Percentiles rank a stretch among this genome's conserved stretches.
Evolutionary conservation across 2,329 filamentous ascomycete species (phyloP).

Genomic region (Alternaria tenuissima): DNA sequence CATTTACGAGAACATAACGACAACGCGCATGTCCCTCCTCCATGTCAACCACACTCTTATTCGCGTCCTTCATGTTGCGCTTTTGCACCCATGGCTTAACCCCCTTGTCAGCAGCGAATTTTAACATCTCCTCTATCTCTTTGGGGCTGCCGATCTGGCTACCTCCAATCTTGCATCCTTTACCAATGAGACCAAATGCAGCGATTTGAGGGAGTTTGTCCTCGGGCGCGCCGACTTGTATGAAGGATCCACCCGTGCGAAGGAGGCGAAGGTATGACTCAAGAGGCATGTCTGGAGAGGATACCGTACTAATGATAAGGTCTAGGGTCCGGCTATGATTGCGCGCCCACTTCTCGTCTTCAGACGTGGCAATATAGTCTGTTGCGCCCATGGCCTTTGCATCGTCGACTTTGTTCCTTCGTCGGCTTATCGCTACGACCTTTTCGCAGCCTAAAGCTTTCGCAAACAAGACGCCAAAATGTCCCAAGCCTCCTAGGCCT

Average conservation of each 20-base stretch:
- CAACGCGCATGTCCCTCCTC: constrained; percentile 63
- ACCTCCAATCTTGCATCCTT: constrained; percentile 59
- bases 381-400: constrained; percentile 69
- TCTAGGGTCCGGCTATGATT: constrained; percentile 65
- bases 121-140: constrained; percentile 69
- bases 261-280: constrained; percentile 69
- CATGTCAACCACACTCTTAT: constrained; percentile 66
- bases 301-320: constrained; percentile 68
- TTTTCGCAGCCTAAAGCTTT: constrained; percentile 74
- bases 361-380: constrained; percentile 64
- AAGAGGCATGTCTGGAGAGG: constrained; percentile 68
- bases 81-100: constrained; percentile 70
- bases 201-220: constrained; percentile 61
- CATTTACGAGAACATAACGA: constrained; percentile 48
- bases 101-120: constrained; percentile 66
- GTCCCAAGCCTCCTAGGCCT: constrained; percentile 76
- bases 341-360: constrained; percentile 64
- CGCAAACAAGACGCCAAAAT: constrained; percentile 76
- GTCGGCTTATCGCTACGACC: constrained; percentile 71
- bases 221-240: constrained; percentile 75
- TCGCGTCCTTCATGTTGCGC: constrained; percentile 63
- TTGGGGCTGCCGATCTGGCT: constrained; percentile 61
- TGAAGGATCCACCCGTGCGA: constrained; percentile 66
- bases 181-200: constrained; percentile 66
- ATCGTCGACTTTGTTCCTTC: constrained; percentile 65